Evolutionary conservation across 345 rosid genomes (phyloP).

Genomic region (Jatropha curcas): DNA sequence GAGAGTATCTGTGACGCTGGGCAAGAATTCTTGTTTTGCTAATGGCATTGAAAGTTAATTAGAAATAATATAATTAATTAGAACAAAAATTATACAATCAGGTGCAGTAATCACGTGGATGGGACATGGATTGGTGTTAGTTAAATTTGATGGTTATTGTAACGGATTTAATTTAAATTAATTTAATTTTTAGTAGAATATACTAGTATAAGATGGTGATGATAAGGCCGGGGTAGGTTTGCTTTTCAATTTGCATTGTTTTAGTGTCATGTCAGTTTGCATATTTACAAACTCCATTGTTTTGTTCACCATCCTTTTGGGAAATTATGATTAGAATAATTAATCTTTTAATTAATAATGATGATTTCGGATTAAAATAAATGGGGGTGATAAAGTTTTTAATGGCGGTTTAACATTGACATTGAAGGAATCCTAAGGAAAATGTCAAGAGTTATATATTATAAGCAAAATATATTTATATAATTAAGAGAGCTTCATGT

Average conservation of each 20-base stretch:
- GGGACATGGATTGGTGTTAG: background rate
- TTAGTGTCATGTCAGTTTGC: conserved; percentile 24
- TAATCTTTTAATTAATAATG: background rate
- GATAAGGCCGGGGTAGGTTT: conserved; percentile 3
- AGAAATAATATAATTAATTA: background rate
- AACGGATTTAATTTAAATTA: background rate
- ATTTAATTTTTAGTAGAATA: too few relatives aligned
- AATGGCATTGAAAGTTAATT: background rate
- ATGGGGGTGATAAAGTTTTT: background rate
- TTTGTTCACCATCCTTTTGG: conserved; percentile 39
- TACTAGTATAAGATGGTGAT: background rate
- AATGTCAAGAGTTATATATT: background rate
- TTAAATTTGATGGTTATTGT: background rate
- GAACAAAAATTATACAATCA: background rate
- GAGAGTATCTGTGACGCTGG: background rate
- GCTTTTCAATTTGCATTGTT: conserved; percentile 21
- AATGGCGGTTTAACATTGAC: conserved; percentile 19
- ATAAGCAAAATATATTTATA: background rate
- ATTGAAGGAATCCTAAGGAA: conserved; percentile 24
- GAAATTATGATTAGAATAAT: conserved; percentile 12
- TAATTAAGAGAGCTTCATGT: background rate
- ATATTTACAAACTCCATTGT: conserved; percentile 26
- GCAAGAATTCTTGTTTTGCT: background rate
- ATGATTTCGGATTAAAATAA: conserved; percentile 6
- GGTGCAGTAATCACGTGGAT: conserved; percentile 1